phyloP scores from a whole-genome alignment of 176 grass and related monocot genomes.

The Avena atlantica region DNA sequence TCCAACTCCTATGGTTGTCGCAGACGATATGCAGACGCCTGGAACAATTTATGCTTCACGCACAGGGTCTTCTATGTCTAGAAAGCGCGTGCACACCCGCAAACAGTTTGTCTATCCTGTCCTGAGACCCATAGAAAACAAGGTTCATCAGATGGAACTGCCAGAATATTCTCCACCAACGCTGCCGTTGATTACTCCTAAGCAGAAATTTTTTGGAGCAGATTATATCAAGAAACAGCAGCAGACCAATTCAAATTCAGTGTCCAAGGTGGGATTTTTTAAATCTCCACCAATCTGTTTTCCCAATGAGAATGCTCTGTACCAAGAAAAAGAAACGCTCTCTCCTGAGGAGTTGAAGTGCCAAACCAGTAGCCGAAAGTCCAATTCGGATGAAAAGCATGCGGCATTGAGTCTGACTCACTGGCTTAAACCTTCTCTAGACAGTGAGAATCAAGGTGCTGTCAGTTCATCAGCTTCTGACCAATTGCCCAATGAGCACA shows the following conservation, averaged over 20 bases:
- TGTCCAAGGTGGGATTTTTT: slow-evolving; percentile 28
- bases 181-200: background rate
- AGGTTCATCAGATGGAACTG: slow-evolving; percentile 2
- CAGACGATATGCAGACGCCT: slow-evolving; percentile 80
- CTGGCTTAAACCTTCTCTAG: slow-evolving; percentile 54
- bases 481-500: background rate
- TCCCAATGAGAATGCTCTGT: slow-evolving; percentile 26
- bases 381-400: slow-evolving; percentile 48
- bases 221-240: slow-evolving; percentile 38
- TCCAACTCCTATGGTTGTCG: slow-evolving; percentile 66
- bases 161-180: slow-evolving; percentile 12
- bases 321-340: slow-evolving; percentile 29
- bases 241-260: slow-evolving; percentile 21
- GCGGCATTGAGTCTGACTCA: slow-evolving; percentile 50
- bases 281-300: slow-evolving; percentile 21
- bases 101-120: slow-evolving; percentile 70
- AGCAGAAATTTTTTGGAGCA: background rate
- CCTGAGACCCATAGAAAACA: slow-evolving; percentile 61
- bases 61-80: slow-evolving; percentile 44
- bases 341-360: slow-evolving; percentile 35
- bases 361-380: background rate
- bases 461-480: background rate
- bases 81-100: slow-evolving; percentile 48
- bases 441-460: slow-evolving; percentile 25
- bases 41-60: slow-evolving; percentile 64